Evolutionary conservation across 2,329 filamentous ascomycete species (phyloP).

Genomic region (Ceratocystis colombiana): DNA sequence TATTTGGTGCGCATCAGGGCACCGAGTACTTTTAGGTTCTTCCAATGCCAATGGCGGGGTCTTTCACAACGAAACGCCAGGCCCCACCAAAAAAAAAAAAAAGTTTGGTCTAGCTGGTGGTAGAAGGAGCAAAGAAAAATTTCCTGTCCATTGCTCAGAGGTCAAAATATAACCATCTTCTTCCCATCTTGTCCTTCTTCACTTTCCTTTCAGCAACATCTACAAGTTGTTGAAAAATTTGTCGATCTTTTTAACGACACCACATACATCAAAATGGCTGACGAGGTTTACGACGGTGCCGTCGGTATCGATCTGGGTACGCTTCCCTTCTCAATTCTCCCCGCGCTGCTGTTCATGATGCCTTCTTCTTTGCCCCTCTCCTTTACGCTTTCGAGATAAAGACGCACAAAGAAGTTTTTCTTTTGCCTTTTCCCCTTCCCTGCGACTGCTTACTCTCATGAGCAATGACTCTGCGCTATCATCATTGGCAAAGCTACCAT

Average conservation of each 20-base stretch:
- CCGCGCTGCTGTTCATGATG: constrained; percentile 23
- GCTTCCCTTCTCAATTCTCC: constrained; percentile 32
- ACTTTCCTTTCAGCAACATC: constrained; percentile 25
- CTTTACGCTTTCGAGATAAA: not conserved
- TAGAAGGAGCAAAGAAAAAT: constrained; percentile 25
- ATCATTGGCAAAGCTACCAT: not conserved
- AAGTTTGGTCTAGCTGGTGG: constrained; percentile 25
- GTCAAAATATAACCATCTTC: constrained; percentile 26
- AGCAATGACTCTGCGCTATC: not conserved
- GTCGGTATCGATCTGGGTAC: constrained; percentile 99
- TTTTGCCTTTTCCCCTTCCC: not conserved
- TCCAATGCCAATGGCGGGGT: constrained; percentile 24
- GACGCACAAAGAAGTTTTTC: constrained; percentile 21
- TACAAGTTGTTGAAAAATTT: constrained; percentile 27
- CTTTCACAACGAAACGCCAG: constrained; percentile 23
- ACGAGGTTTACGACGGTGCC: constrained; percentile 99
- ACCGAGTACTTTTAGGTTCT: constrained; percentile 22
- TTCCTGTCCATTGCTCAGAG: constrained; percentile 24
- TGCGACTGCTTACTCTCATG: not conserved
- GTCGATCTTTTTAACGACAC: constrained; percentile 26
- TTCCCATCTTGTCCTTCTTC: constrained; percentile 26
- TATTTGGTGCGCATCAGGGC: constrained; percentile 18
- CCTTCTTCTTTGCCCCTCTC: constrained; percentile 22
- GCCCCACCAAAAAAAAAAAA: constrained; percentile 25
- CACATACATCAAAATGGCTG: constrained; percentile 55